Evolutionary conservation across 1,284 basidiomycete genomes (phyloP), one percentile per base, ranked within the genome.

Genomic region (Abortiporus biennis): DNA sequence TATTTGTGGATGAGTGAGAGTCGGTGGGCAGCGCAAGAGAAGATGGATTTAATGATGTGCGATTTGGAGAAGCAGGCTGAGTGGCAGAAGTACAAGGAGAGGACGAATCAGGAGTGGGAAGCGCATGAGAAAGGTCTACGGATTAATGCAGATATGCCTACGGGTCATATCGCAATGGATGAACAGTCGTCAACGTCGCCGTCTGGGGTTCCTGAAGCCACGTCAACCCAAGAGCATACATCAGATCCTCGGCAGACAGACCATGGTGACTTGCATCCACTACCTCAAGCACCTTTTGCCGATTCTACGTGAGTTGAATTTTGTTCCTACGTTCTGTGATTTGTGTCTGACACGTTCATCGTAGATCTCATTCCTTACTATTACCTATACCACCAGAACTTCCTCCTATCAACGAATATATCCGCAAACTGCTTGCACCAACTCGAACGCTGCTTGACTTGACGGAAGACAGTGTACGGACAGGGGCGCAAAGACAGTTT

Each of bases 1-100:
- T 88, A 88, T 54, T 50, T 88, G 30, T 87, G 84, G 83, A 71
- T 72, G 37, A 74, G 73, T 19, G 68, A 69, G 45, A 76, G 69
- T 40, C 66, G 68, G 29, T 68, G 66, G 59, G 74, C 70, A 9
- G 67, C 72, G 9, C 66, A 73, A 49, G 73, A 81, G 54, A 78
- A 76, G 53, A 57, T 79, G 42, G 61, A 72, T 19, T 64, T 69
- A 41, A 85, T 87, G 82, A 67, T 65, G 53, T 55, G 66, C 39
- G 71, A 72, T 48, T 62, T 87, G 32, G 66, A 68, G 45, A 60
- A 55, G 16, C 80, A 83, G 57, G 64, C 68, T 27, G 53, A 61
- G 32, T 63, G 67, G 56, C 59, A 68, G 31, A 53, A 57, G 31
- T 47, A 62, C 36, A 70, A 69, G 49, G 66, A 72, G 50, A 53